Evolutionary conservation across 2,329 filamentous ascomycete species (phyloP), one percentile per base, ranked within the genome.

Genomic region (Monilinia fructigena): DNA sequence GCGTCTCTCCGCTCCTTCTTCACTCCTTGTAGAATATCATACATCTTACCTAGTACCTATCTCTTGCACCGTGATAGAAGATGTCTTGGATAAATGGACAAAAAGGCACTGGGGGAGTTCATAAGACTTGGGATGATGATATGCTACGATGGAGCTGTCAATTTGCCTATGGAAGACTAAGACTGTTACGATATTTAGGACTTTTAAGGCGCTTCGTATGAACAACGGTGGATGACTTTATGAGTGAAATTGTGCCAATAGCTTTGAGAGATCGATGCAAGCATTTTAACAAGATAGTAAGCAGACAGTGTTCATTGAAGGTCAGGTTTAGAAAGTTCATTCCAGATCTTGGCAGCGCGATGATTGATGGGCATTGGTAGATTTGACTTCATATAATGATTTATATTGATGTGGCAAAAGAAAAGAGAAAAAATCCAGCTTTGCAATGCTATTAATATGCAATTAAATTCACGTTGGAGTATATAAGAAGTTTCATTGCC

Each of bases 141-240:
- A 7, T 59, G 55, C 55, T 59, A 31, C 55, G 47, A 1, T 8
- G 26, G 55, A 59, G 26, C 55, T 28, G 55, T 59, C 45, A 31
- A 26, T 45, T n/a, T 26, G 3, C 12, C 18, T 31, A 4, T 59
- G 23, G 3, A 59, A 14, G 55, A 47, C 31, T 23, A 1, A 1
- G 55, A 28, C 12, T n/a, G 28, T 31, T 31, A 10, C 11, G 26
- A 12, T 47, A 6, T 16, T 31, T 28, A 5, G 23, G 11, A 1
- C 28, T 20, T 12, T 12, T 38, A 28, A 20, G 55, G 1, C n/a
- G 40, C 45, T 20, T 20, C 5, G 28, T n/a, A 6, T 45, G 18
- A 31, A 11, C 3, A n/a, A 10, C 26, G 8, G 23, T 28, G 23
- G 6, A 7, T 35, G 7, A 35, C 31, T 35, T 35, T 7, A 35